A percentile compares a stretch with the other conserved stretches of the same genome.
Conservation (phyloP, 2,329 filamentous ascomycete species). For the Emergomyces orientalis region DNA sequence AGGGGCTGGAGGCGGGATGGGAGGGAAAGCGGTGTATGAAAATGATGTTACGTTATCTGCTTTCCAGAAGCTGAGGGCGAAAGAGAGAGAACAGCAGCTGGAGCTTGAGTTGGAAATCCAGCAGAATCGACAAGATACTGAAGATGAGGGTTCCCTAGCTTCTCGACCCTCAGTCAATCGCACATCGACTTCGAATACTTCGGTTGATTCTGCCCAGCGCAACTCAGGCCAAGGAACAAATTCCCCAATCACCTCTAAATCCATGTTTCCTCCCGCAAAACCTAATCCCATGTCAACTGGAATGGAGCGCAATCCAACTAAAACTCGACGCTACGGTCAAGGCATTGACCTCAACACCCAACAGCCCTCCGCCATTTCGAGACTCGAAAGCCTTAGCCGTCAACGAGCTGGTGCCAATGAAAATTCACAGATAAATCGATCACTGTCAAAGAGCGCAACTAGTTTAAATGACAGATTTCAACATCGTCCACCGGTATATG, state of each 20-base stretch:
- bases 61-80: constrained; percentile 63
- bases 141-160: constrained; percentile 72
- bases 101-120: constrained; percentile 35
- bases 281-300: constrained; percentile 26
- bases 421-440: constrained; percentile 36
- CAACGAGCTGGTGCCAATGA: constrained; percentile 52
- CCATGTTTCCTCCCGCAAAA: constrained; percentile 21
- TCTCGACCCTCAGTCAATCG: constrained; percentile 61
- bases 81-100: constrained; percentile 42
- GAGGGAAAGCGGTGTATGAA: constrained; percentile 66
- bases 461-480: constrained; percentile 50
- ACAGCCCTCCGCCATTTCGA: constrained; percentile 64
- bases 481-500: constrained; percentile 25
- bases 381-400: constrained; percentile 68
- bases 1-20: constrained; percentile 42
- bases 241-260: constrained; percentile 18
- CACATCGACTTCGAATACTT: constrained; percentile 81
- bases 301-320: constrained; percentile 57
- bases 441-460: constrained; percentile 50
- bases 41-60: constrained; percentile 75
- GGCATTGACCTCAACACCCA: constrained; percentile 72
- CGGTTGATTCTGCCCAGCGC: constrained; percentile 63
- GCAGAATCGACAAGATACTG: constrained; percentile 42
- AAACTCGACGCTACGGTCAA: constrained; percentile 71
- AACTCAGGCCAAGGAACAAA: constrained; percentile 21